Percentiles rank a stretch among this genome's conserved stretches.
Conservation (phyloP, 495 filamentous ascomycete species). For the Aspergillus saccharolyticus region DNA sequence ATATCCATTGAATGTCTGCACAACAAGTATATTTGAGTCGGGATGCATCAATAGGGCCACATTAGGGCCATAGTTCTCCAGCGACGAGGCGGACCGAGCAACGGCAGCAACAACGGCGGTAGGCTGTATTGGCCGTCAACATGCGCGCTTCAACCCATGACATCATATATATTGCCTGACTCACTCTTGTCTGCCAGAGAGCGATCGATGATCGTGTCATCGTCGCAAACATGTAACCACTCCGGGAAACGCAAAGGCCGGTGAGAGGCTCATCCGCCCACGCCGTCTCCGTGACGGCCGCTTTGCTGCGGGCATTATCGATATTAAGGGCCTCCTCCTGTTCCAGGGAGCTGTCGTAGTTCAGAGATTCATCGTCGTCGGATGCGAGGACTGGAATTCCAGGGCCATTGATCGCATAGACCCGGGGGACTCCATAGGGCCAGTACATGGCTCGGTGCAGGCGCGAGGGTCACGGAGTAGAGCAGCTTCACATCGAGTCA, state of each 20-base stretch:
- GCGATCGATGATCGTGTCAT: slow-evolving; percentile 78
- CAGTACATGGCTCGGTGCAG: slow-evolving; percentile 77
- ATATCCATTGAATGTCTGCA: slow-evolving; percentile 84
- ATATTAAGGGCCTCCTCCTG: slow-evolving; percentile 12
- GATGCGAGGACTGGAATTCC: slow-evolving; percentile 32
- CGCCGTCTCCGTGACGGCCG: slow-evolving; percentile 23
- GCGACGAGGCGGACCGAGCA: slow-evolving; percentile 69
- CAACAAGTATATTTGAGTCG: slow-evolving; percentile 83
- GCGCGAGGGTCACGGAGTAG: slow-evolving; percentile 23
- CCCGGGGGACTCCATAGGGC: slow-evolving; percentile 85
- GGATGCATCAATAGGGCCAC: slow-evolving; percentile 80
- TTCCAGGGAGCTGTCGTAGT: slow-evolving; percentile 13
- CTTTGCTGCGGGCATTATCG: slow-evolving; percentile 12
- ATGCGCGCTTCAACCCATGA: slow-evolving; percentile 14
- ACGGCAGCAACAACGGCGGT: slow-evolving; percentile 83
- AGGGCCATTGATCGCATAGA: slow-evolving; percentile 72
- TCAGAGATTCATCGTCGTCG: slow-evolving; percentile 27
- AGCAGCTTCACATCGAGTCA: slow-evolving; percentile 40
- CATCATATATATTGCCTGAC: slow-evolving; percentile 15
- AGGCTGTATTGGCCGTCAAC: slow-evolving; percentile 55
- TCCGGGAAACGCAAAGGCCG: slow-evolving; percentile 72
- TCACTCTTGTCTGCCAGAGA: slow-evolving; percentile 93
- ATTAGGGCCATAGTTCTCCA: slow-evolving; percentile 81
- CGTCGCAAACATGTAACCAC: slow-evolving; percentile 81
- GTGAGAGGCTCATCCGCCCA: slow-evolving; percentile 59